phyloP scores from a whole-genome alignment of 768 basidiomycete genomes.

The Lactarius sanguifluus region DNA sequence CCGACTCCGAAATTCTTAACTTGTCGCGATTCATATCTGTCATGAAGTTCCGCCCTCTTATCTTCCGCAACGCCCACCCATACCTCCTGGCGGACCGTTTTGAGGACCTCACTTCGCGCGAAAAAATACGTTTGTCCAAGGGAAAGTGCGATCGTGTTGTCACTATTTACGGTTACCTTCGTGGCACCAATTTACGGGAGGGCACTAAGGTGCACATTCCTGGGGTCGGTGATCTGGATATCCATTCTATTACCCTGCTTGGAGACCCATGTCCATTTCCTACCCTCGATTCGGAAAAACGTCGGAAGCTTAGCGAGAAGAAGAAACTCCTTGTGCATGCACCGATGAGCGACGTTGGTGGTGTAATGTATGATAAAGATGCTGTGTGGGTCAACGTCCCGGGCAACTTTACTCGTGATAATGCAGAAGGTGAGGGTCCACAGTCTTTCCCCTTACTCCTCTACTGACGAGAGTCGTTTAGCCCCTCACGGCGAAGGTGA shows the following conservation, averaged over 20 bases:
- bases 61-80: slow-evolving; percentile 94
- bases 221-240: slow-evolving; percentile 86
- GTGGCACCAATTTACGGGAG: slow-evolving; percentile 78
- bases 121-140: slow-evolving; percentile 69
- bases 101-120: slow-evolving; percentile 91
- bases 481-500: slow-evolving; percentile 91
- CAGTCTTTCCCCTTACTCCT: neutral
- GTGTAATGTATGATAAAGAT: slow-evolving; percentile 96
- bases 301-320: slow-evolving; percentile 92
- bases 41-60: slow-evolving; percentile 97
- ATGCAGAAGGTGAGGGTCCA: slow-evolving; percentile 52
- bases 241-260: slow-evolving; percentile 69
- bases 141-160: slow-evolving; percentile 94
- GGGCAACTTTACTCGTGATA: slow-evolving; percentile 87
- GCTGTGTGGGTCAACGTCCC: slow-evolving; percentile 98
- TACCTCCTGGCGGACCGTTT: slow-evolving; percentile 94
- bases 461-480: slow-evolving; percentile 34
- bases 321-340: slow-evolving; percentile 90
- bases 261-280: slow-evolving; percentile 97
- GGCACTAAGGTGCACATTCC: slow-evolving; percentile 90
- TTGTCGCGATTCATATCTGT: slow-evolving; percentile 94
- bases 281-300: slow-evolving; percentile 85
- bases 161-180: slow-evolving; percentile 92
- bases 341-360: slow-evolving; percentile 98
- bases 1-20: slow-evolving; percentile 94